Evolutionary conservation across 192 early-diverging fungal species (phyloP).

Genomic region (Backusella macrospora): DNA sequence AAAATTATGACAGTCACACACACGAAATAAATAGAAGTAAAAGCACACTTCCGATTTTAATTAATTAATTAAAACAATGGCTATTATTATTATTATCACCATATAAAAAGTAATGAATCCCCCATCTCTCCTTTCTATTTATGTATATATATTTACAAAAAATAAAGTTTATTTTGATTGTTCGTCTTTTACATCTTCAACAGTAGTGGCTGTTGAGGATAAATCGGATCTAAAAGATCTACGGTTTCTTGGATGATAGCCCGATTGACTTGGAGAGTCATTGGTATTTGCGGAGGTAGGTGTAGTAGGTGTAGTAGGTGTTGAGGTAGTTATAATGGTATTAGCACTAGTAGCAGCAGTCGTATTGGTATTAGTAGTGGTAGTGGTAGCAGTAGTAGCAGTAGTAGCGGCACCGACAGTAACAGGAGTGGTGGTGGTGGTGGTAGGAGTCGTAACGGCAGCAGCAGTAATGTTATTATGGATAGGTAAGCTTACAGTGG

Average conservation of each 20-base stretch:
- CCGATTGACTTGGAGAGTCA: background rate
- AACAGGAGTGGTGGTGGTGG: too few species aligned
- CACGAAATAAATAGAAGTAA: background rate
- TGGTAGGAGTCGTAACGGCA: background rate
- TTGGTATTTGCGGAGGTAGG: background rate
- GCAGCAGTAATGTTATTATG: too few species aligned
- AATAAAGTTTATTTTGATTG: background rate
- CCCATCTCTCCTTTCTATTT: background rate
- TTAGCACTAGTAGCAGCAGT: background rate
- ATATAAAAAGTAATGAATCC: background rate
- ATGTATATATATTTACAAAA: background rate
- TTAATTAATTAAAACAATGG: too few species aligned
- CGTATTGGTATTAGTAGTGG: background rate
- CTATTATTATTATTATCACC: too few species aligned
- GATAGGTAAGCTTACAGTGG: slow-evolving; percentile 22
- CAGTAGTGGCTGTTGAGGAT: background rate
- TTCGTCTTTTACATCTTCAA: background rate
- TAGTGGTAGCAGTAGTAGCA: background rate
- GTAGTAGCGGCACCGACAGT: background rate
- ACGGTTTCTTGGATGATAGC: slow-evolving; percentile 13
- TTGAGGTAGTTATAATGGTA: background rate
- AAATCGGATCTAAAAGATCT: slow-evolving; percentile 18
- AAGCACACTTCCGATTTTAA: too few species aligned
- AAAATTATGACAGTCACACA: background rate
- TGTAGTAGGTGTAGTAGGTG: background rate